These are phyloP conservation scores for Hypoxylon cercidicola DNA, from an alignment of 495 filamentous ascomycete species.

Conservation along the genomic window DNA sequence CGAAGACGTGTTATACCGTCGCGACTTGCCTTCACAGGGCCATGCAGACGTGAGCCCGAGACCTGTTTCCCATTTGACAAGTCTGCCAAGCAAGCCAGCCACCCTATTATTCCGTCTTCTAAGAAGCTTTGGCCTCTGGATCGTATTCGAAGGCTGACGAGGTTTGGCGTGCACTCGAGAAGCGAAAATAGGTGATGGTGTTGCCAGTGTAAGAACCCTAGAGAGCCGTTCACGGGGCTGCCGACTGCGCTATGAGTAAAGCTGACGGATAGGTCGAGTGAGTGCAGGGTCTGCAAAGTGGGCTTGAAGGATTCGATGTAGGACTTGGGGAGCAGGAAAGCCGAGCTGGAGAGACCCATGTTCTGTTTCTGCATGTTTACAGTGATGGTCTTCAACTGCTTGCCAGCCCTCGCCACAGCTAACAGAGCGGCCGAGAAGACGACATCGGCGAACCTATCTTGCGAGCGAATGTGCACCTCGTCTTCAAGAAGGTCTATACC, in stretches of 20 bases:
- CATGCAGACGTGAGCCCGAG: neutral
- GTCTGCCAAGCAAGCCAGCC: slow-evolving; percentile 31
- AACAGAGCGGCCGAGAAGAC: slow-evolving; percentile 35
- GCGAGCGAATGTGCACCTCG: slow-evolving; percentile 18
- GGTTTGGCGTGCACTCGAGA: slow-evolving; percentile 38
- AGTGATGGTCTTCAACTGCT: slow-evolving; percentile 19
- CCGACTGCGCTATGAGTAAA: slow-evolving; percentile 38
- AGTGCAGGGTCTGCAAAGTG: slow-evolving; percentile 16
- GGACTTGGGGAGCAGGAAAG: slow-evolving; percentile 33
- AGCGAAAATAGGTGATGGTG: slow-evolving; percentile 38
- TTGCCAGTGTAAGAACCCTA: slow-evolving; percentile 36
- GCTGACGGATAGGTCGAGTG: slow-evolving; percentile 38
- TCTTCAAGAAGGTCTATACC: slow-evolving; percentile 29
- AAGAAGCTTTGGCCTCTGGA: slow-evolving; percentile 28
- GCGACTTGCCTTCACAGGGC: neutral
- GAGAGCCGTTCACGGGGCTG: slow-evolving; percentile 25
- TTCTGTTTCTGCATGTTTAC: slow-evolving; percentile 30
- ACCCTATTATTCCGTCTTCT: slow-evolving; percentile 33
- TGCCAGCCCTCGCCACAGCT: slow-evolving; percentile 30
- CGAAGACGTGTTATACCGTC: slow-evolving; percentile 10
- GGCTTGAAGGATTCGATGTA: slow-evolving; percentile 18
- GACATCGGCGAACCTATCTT: slow-evolving; percentile 39
- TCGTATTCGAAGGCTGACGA: slow-evolving; percentile 28
- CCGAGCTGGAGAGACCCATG: slow-evolving; percentile 41
- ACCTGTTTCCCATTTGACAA: slow-evolving; percentile 12